phyloP scores from a whole-genome alignment of 768 basidiomycete genomes.

The Lactarius psammicola region DNA sequence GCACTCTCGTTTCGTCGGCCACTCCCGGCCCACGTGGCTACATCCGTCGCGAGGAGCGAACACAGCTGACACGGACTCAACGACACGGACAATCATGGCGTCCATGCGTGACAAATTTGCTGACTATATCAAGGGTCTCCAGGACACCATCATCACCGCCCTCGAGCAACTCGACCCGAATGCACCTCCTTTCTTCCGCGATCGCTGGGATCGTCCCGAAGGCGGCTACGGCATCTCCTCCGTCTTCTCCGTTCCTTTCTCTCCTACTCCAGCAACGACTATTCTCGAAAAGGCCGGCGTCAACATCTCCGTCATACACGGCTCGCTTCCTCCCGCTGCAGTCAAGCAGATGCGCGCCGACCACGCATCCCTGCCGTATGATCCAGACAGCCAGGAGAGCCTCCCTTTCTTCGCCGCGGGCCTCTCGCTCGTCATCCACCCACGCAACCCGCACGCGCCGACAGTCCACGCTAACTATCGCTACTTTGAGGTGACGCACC shows the following conservation, averaged over 20 bases:
- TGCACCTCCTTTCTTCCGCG: conserved; percentile 72
- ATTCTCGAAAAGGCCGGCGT: conserved; percentile 95
- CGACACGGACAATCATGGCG: not conserved
- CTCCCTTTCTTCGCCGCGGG: conserved; percentile 95
- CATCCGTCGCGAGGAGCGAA: not conserved
- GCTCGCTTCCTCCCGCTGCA: conserved; percentile 80
- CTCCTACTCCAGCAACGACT: conserved; percentile 37
- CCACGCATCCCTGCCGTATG: conserved; percentile 72
- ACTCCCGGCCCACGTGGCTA: conserved; percentile 5
- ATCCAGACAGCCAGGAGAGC: conserved; percentile 52
- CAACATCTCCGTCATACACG: conserved; percentile 91
- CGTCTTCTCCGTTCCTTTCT: conserved; percentile 59
- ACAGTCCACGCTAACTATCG: conserved; percentile 97
- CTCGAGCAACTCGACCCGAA: conserved; percentile 78
- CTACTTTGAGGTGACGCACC: conserved; percentile 83
- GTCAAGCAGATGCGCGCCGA: conserved; percentile 95
- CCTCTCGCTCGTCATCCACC: conserved; percentile 90
- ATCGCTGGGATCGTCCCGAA: conserved; percentile 70
- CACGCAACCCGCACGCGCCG: conserved; percentile 88
- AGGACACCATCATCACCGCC: conserved; percentile 71
- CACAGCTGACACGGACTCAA: no score
- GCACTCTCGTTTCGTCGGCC: not conserved
- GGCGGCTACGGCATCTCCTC: conserved; percentile 81
- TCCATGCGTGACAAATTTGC: conserved; percentile 79
- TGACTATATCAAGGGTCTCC: conserved; percentile 70